Evolutionary conservation across 163 green algal genomes (phyloP), one percentile per base, ranked within the genome.

Genomic region (Scenedesmus sp.): DNA sequence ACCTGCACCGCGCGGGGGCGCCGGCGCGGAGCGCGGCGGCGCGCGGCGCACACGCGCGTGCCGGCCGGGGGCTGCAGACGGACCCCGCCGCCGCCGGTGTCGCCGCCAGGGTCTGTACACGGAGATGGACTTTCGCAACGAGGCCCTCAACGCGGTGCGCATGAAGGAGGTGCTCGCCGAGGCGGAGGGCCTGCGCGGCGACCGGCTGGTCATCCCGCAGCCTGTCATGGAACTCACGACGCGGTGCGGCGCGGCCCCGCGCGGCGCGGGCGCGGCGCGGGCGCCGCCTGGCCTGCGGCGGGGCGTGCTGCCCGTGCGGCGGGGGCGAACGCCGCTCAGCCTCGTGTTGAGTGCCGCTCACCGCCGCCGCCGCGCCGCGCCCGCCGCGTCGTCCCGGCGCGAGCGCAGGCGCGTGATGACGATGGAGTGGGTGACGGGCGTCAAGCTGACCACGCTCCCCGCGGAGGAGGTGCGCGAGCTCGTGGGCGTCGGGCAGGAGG

Each of bases 401-500:
- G 29, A 3, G 1, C 82, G 36, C 85, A 91, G 88, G 64, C 90
- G 93, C 28, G 86, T 98, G 26, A 67, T 97, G 44, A 91, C 89
- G 0, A 95, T 93, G 78, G 87, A 95, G 79, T 98, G 92, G 91
- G 85, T 98, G 9, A 88, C 90, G 0, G 95, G 95, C 26, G 88
- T 94, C 14, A 97, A 97, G 87, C 90, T 98, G 33, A 96, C 90
- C 31, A 90, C 91, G 4, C 87, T 96, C 77, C 57, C 75, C 0
- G 47, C 86, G 2, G 84, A 88, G 29, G 92, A 97, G 76, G 87
- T 97, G 34, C 56, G 84, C 0, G 54, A 64, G 0, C 84, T 98
- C 62, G 87, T 94, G 63, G 63, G 84, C 0, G 78, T 87, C 31
- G 91, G 88, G 3, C 92, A 97, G 79, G 93, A 96, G 70, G 89